Conservation (phyloP, 345 rosid species). For the Euphorbia peplus region DNA sequence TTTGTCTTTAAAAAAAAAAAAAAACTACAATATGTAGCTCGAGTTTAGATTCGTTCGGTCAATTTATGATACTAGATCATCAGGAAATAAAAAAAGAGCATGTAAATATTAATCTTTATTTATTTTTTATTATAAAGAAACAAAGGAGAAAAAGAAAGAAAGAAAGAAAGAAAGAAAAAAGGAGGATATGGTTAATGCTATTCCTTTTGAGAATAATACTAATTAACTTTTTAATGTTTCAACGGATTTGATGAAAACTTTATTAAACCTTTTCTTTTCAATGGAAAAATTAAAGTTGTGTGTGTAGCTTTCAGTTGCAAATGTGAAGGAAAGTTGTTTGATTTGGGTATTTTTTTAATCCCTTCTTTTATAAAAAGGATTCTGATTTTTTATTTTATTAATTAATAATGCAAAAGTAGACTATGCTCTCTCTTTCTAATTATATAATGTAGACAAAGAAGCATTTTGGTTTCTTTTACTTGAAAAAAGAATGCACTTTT, state of each 20-base stretch:
- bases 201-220: conserved; percentile 27
- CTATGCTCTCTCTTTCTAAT: conserved; percentile 20
- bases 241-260: conserved; percentile 41
- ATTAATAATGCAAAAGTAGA: conserved; percentile 30
- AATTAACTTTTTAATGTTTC: conserved; percentile 22
- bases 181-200: not conserved
- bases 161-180: too few relatives aligned
- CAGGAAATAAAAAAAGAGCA: too few relatives aligned
- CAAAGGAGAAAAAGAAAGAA: too few relatives aligned
- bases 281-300: not conserved
- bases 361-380: conserved; percentile 43
- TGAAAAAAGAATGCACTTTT: conserved; percentile 43
- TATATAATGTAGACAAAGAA: conserved; percentile 41
- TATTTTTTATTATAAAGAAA: too few relatives aligned
- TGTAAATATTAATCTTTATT: too few relatives aligned
- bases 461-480: conserved; percentile 41
- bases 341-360: conserved; percentile 29
- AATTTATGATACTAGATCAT: too few relatives aligned
- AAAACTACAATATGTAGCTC: too few relatives aligned
- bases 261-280: conserved; percentile 17
- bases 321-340: conserved; percentile 36
- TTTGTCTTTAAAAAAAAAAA: too few relatives aligned
- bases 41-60: too few relatives aligned
- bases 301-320: conserved; percentile 26
- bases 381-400: conserved; percentile 31